Percentiles rank a stretch among this genome's conserved stretches.
Conservation (phyloP, 345 rosid species). For the Arabis alpina region DNA sequence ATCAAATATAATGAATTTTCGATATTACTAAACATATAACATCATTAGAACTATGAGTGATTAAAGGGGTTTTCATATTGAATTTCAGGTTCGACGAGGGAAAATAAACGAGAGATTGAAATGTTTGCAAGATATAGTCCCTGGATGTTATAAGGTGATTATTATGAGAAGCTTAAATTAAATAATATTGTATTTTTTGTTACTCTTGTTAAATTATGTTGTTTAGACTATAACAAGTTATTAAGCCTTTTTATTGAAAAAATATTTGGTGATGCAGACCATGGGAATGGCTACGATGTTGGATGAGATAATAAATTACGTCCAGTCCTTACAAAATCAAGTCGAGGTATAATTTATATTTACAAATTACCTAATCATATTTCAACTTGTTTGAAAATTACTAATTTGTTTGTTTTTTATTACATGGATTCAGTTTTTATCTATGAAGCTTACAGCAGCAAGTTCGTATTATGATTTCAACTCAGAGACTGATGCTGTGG, state of each 20-base stretch:
- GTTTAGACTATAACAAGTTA: neutral
- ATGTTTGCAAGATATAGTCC: conserved; percentile 80
- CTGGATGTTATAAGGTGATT: conserved; percentile 80
- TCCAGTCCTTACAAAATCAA: conserved; percentile 78
- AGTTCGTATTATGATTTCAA: conserved; percentile 75
- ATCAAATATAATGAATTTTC: neutral
- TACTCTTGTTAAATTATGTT: neutral
- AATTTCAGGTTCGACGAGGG: conserved; percentile 67
- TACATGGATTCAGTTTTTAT: conserved; percentile 66
- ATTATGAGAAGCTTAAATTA: neutral
- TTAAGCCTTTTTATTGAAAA: conserved; percentile 1
- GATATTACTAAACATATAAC: neutral
- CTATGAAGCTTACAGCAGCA: conserved; percentile 86
- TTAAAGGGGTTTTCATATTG: neutral
- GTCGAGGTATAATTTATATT: conserved; percentile 57
- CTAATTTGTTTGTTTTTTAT: neutral
- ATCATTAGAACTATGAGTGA: neutral
- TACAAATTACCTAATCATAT: neutral
- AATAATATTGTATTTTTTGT: neutral
- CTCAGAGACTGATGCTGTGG: conserved; percentile 66
- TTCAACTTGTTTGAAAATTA: neutral
- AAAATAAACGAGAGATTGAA: conserved; percentile 77
- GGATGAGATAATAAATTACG: conserved; percentile 83
- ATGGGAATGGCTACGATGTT: conserved; percentile 93
- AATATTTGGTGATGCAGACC: conserved; percentile 48